A percentile compares a stretch with the other conserved stretches of the same genome.
Evolutionary conservation across 2,329 filamentous ascomycete species (phyloP).

Genomic region (Sporothrix variecibatus): DNA sequence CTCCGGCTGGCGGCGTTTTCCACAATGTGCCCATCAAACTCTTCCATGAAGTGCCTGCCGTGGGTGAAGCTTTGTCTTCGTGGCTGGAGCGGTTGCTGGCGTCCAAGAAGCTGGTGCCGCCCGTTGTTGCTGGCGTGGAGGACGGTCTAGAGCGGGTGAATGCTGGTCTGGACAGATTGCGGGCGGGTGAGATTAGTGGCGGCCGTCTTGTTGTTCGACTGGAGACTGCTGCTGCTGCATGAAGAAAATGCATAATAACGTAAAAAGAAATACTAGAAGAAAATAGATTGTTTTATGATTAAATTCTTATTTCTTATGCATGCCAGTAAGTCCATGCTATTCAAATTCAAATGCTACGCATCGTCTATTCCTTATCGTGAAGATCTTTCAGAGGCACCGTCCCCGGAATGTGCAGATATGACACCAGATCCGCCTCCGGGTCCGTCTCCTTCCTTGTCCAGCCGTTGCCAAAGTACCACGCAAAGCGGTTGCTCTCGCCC

Average conservation of each 20-base stretch:
- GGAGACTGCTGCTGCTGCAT: not conserved
- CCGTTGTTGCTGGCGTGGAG: constrained; percentile 65
- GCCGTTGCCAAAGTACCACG: constrained; percentile 52
- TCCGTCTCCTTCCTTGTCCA: constrained; percentile 46
- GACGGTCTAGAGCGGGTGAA: constrained; percentile 69
- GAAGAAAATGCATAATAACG: not conserved
- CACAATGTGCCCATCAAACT: constrained; percentile 75
- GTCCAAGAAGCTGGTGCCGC: constrained; percentile 54
- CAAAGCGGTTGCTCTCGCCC: constrained; percentile 30
- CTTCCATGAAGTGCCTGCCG: constrained; percentile 66
- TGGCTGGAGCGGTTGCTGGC: constrained; percentile 70
- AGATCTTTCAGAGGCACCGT: constrained; percentile 62
- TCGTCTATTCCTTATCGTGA: constrained; percentile 65
- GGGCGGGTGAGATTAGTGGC: constrained; percentile 66
- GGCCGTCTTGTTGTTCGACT: constrained; percentile 65
- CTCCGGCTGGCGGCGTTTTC: constrained; percentile 49
- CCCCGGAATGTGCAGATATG: constrained; percentile 50
- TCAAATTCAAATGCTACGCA: not conserved
- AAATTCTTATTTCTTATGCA: too few relatives aligned
- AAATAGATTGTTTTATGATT: not conserved
- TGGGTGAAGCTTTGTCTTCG: constrained; percentile 62
- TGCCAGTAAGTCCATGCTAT: too few relatives aligned
- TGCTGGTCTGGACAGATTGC: constrained; percentile 64
- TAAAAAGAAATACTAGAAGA: not conserved
- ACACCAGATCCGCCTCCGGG: constrained; percentile 43